Conservation (phyloP, 805 yeast species). For the Zygosaccharomyces kombuchaensis region DNA sequence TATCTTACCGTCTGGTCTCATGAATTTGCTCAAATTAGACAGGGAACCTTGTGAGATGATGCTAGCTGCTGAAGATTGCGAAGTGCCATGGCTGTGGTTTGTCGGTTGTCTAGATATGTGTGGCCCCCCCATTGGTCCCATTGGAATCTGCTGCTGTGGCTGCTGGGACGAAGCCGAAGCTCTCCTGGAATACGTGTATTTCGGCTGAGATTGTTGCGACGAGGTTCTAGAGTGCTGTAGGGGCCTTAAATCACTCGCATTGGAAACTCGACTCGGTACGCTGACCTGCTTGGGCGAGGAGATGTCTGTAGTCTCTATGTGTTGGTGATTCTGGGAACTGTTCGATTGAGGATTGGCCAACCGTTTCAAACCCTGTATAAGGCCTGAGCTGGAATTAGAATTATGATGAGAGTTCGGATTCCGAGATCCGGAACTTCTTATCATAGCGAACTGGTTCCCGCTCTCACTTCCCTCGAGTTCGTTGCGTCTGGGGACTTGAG, state of each 20-base stretch:
- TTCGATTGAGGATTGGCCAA: conserved; percentile 17
- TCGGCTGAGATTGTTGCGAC: conserved; percentile 23
- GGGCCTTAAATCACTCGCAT: conserved; percentile 20
- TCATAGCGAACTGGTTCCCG: conserved; percentile 8
- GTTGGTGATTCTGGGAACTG: conserved; percentile 5
- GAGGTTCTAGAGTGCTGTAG: conserved; percentile 25
- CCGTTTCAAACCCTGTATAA: conserved; percentile 30
- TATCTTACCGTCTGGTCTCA: conserved; percentile 31
- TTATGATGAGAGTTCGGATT: conserved; percentile 8
- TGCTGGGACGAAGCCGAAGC: conserved; percentile 13
- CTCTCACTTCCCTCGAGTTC: neutral
- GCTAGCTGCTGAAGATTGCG: conserved; percentile 20
- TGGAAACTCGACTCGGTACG: conserved; percentile 18
- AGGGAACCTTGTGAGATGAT: conserved; percentile 28
- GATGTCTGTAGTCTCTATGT: conserved; percentile 15
- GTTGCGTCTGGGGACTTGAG: neutral
- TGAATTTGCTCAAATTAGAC: conserved; percentile 26
- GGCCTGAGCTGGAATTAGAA: conserved; percentile 14
- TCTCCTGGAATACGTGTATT: conserved; percentile 27
- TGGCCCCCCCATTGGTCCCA: conserved; percentile 1
- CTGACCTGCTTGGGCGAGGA: conserved; percentile 21
- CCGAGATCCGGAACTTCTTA: conserved; percentile 15
- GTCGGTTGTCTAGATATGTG: conserved; percentile 27
- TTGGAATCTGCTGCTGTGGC: neutral
- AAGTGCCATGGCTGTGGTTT: conserved; percentile 18